These are phyloP conservation scores for Pachysolen tannophilus DNA, from an alignment of 805 yeast species.

Conservation along the genomic window DNA sequence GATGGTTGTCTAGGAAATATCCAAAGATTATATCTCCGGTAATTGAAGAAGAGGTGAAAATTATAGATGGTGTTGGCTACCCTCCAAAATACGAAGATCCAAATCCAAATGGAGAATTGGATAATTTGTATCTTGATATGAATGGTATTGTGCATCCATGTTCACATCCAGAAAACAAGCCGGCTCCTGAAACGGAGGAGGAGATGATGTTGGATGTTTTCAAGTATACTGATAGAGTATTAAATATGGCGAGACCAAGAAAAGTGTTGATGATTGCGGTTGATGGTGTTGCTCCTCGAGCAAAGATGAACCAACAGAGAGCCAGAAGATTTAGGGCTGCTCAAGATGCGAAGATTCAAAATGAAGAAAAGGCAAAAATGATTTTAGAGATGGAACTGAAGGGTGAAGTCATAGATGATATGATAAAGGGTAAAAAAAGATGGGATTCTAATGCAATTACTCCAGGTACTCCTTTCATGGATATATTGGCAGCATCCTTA, in stretches of 20 bases:
- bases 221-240: constrained; percentile 84
- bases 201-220: constrained; percentile 95
- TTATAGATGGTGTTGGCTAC: constrained; percentile 50
- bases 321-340: constrained; percentile 91
- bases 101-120: constrained; percentile 94
- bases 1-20: constrained; percentile 91
- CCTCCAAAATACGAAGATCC: constrained; percentile 66
- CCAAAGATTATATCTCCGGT: constrained; percentile 94
- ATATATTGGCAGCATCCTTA: constrained; percentile 69
- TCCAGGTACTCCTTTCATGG: constrained; percentile 99
- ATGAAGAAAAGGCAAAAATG: constrained; percentile 59
- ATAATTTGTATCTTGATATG: constrained; percentile 92
- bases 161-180: constrained; percentile 94
- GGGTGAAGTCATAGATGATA: constrained; percentile 72
- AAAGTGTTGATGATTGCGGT: constrained; percentile 91
- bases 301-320: constrained; percentile 96
- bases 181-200: constrained; percentile 93
- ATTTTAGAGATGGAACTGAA: constrained; percentile 49
- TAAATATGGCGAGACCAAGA: constrained; percentile 91
- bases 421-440: constrained; percentile 62
- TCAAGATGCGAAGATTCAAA: constrained; percentile 75
- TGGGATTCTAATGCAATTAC: constrained; percentile 98
- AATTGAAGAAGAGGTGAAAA: constrained; percentile 57
- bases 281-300: constrained; percentile 98
- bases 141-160: constrained; percentile 99